Base-by-base conservation (phyloP, 305 asterid genomes). In the Nicotiana rustica region DNA sequence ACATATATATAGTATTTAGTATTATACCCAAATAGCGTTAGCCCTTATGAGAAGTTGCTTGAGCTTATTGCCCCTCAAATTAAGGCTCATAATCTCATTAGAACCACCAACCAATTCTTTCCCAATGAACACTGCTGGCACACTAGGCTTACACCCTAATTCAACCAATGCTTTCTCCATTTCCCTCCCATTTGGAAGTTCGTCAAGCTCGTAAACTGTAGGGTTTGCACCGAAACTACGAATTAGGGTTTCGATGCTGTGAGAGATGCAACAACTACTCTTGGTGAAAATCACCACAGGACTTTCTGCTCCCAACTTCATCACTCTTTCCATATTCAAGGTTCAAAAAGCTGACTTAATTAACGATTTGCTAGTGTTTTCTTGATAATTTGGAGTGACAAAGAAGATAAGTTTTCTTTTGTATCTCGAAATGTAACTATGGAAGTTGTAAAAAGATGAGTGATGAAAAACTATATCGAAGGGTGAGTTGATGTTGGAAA, bases 221-320 rank as follows among this genome's bases (percentile, higher is more conserved):
- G 93, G 92, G 78, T 84, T 92, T 0, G 92, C 97, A 38, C 94
- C 94, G 13, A 89, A 91, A 31, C 91, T 78, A 18, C 86, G 87
- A 70, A 91, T 86, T 35, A 93, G 78, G 10, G 80, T 81, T 77
- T 84, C 67, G 3, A 92, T 85, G 41, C 85, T 75, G 83, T 93
- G 88, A 33, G 92, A 91, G 76, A 93, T 90, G 86, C 92, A 89
- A 64, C 97, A 93, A 64, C 35, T 84, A 68, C 86, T 91, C 77
- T 91, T 93, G 90, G 90, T 93, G 91, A 93, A 93, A 55, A 93
- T 86, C 67, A 93, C 97, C 55, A 89, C 90, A 0, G 95, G 86
- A 68, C 78, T 88, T 49, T 73, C 85, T 0, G 83, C 65, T 49
- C 86, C 97, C 44, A 89, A 59, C 56, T 65, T 81, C 86, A 10